Percentiles rank a stretch among this genome's conserved stretches.
Evolutionary conservation across 805 yeast species (phyloP).

Genomic region (Teunomyces kruisii): DNA sequence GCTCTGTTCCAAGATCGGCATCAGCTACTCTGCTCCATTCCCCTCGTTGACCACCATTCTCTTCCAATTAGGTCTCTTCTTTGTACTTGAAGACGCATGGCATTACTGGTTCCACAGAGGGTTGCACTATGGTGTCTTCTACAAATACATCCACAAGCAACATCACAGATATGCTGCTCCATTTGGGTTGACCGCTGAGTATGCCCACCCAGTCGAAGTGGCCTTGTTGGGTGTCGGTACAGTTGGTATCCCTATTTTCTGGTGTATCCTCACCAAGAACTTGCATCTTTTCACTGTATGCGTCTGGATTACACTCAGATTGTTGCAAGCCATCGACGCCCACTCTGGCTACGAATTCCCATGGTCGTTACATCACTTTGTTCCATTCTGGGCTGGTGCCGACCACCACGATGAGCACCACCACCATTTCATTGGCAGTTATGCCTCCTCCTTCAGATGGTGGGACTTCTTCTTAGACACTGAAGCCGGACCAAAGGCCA

Average conservation of each 20-base stretch:
- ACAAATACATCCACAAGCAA: constrained; percentile 93
- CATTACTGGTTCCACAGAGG: constrained; percentile 94
- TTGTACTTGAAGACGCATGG: constrained; percentile 90
- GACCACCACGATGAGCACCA: constrained; percentile 98
- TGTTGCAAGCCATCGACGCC: constrained; percentile 95
- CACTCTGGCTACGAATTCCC: constrained; percentile 99
- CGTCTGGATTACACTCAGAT: constrained; percentile 81
- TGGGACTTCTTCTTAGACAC: constrained; percentile 89
- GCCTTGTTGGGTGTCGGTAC: constrained; percentile 91
- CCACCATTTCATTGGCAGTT: constrained; percentile 92
- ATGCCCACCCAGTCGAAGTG: constrained; percentile 95
- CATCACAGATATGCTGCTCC: constrained; percentile 99
- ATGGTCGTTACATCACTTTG: constrained; percentile 86
- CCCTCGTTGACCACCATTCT: constrained; percentile 62
- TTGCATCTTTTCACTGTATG: constrained; percentile 89
- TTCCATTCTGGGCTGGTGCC: constrained; percentile 98
- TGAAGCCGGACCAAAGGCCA: constrained; percentile 85
- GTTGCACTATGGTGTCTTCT: constrained; percentile 84
- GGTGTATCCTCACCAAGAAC: constrained; percentile 71
- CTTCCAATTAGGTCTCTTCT: constrained; percentile 72
- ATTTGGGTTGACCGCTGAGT: constrained; percentile 94
- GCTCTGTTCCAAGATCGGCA: constrained; percentile 77
- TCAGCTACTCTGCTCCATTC: constrained; percentile 79
- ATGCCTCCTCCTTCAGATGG: constrained; percentile 93
- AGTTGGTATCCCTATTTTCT: constrained; percentile 88